Evolutionary conservation across 768 basidiomycete species (phyloP).

Genomic region (Cyclocybe aegerita): DNA sequence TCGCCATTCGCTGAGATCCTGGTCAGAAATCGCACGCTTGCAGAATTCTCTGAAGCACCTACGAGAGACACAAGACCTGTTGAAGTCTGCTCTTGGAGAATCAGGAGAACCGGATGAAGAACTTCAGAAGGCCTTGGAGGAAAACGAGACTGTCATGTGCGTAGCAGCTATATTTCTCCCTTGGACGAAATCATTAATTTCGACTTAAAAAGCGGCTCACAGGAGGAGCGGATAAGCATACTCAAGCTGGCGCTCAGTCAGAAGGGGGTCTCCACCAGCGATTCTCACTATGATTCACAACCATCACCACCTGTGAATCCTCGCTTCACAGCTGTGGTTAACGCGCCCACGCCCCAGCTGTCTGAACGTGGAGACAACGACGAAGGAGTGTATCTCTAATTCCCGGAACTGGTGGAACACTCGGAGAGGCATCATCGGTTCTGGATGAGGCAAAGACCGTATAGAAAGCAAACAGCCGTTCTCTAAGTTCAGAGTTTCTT

Average conservation of each 20-base stretch:
- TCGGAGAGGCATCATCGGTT: too few species aligned
- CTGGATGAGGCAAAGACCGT: too few species aligned
- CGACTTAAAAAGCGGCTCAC: slow-evolving; percentile 56
- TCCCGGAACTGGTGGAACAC: too few species aligned
- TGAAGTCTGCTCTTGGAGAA: slow-evolving; percentile 46
- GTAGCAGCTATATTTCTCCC: slow-evolving; percentile 16
- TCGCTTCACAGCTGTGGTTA: background rate
- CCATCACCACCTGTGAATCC: background rate
- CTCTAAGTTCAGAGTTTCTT: too few species aligned
- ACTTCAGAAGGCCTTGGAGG: slow-evolving; percentile 56
- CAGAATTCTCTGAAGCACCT: slow-evolving; percentile 70
- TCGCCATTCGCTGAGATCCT: slow-evolving; percentile 1
- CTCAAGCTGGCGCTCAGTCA: slow-evolving; percentile 62
- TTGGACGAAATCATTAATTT: background rate
- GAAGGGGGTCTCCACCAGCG: slow-evolving; percentile 50
- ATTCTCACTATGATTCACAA: slow-evolving; percentile 44
- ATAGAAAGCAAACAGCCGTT: too few species aligned
- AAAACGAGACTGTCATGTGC: slow-evolving; percentile 75
- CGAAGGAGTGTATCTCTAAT: too few species aligned
- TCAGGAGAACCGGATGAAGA: slow-evolving; percentile 50
- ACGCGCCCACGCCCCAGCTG: too few species aligned
- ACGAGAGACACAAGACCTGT: slow-evolving; percentile 56
- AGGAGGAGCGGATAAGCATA: slow-evolving; percentile 74
- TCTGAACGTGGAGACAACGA: too few species aligned
- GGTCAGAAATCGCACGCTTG: slow-evolving; percentile 71